Evolutionary conservation across 257 asterid genomes (phyloP).

Genomic region (Handroanthus guayacan): DNA sequence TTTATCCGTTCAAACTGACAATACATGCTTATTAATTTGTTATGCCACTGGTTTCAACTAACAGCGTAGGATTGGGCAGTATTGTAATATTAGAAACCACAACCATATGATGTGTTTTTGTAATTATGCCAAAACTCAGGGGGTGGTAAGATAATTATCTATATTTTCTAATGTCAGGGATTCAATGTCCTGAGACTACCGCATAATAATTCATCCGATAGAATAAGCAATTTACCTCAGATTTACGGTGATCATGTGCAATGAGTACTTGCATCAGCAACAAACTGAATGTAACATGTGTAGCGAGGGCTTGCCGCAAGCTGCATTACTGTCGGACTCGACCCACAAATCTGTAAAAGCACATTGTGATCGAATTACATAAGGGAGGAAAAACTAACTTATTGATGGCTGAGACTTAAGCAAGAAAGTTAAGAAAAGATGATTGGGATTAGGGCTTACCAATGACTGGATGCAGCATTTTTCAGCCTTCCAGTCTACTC

Average conservation of each 20-base stretch:
- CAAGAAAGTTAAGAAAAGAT: not conserved
- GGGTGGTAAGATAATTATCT: too few species aligned
- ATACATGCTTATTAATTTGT: too few species aligned
- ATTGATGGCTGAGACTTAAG: not conserved
- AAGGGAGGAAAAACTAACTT: not conserved
- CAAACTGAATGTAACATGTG: not conserved
- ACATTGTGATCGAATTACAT: not conserved
- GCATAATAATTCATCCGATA: too few species aligned
- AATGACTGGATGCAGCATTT: not conserved
- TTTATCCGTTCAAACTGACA: too few species aligned
- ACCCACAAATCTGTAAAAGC: conserved; percentile 8
- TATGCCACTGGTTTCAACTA: too few species aligned
- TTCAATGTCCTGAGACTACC: too few species aligned
- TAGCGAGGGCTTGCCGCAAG: not conserved
- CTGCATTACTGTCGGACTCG: not conserved
- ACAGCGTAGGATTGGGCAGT: too few species aligned
- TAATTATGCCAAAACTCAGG: too few species aligned
- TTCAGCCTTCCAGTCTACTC: not conserved
- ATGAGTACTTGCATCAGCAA: not conserved
- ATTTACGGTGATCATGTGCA: not conserved
- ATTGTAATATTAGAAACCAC: too few species aligned
- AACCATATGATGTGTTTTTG: too few species aligned
- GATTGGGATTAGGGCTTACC: not conserved
- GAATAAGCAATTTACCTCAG: conserved; percentile 18
- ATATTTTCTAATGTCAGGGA: too few species aligned